Evolutionary conservation across 2,329 filamentous ascomycete species (phyloP).

Genomic region (Calonectria pteridis): DNA sequence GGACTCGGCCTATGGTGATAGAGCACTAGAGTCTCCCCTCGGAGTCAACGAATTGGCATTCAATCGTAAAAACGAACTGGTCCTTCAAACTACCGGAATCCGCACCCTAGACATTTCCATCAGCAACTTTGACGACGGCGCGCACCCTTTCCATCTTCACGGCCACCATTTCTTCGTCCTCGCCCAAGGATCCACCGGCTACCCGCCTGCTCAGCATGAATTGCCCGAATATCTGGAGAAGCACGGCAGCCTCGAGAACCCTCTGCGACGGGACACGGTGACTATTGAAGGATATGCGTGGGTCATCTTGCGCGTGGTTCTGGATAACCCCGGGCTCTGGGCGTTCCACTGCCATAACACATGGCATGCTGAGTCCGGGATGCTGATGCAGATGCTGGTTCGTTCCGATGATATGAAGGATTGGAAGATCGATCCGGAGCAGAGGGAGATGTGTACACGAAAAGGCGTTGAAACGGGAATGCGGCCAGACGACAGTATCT

Average conservation of each 20-base stretch:
- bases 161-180: conserved; percentile 68
- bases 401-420: conserved; percentile 43
- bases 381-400: conserved; percentile 69
- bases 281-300: conserved; percentile 67
- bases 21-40: conserved; percentile 30
- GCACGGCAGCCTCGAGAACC: conserved; percentile 45
- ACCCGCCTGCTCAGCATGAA: conserved; percentile 47
- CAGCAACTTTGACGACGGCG: conserved; percentile 68
- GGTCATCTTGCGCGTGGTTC: conserved; percentile 65
- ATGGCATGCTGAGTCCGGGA: conserved; percentile 70
- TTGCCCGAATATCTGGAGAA: conserved; percentile 43
- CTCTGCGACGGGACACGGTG: conserved; percentile 57
- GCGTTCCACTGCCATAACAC: conserved; percentile 70
- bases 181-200: conserved; percentile 48
- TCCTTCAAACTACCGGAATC: conserved; percentile 64
- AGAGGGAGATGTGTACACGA: conserved; percentile 45
- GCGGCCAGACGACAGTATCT: conserved; percentile 52
- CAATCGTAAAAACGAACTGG: conserved; percentile 51
- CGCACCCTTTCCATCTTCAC: conserved; percentile 67
- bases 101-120: conserved; percentile 69
- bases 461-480: conserved; percentile 48
- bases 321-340: conserved; percentile 71
- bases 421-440: conserved; percentile 42
- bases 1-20: conserved; percentile 36
- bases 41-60: conserved; percentile 49